Conservation (phyloP, 805 yeast genomes). For the Tetrapisispora pingtungensis region DNA sequence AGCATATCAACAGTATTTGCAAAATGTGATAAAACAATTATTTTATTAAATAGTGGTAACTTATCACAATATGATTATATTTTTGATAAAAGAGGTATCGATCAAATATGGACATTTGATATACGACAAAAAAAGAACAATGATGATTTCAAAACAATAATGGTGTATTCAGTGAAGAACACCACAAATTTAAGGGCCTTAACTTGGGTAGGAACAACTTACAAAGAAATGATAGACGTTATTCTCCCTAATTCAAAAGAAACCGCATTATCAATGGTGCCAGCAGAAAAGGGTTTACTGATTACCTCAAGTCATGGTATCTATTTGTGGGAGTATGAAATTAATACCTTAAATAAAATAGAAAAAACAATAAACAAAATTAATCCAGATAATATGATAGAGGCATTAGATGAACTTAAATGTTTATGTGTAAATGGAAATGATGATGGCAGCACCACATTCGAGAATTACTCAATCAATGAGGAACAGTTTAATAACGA, state of each 20-base stretch:
- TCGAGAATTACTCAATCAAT: too few relatives aligned
- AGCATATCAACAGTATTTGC: constrained; percentile 23
- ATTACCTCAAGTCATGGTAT: constrained; percentile 16
- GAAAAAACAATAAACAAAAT: constrained; percentile 14
- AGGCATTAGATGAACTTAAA: constrained; percentile 13
- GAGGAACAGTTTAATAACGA: too few relatives aligned
- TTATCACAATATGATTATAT: constrained; percentile 26
- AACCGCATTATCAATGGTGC: constrained; percentile 11
- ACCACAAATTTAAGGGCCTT: constrained; percentile 17
- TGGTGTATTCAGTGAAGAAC: constrained; percentile 13
- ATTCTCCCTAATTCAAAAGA: constrained; percentile 14
- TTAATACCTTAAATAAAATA: constrained; percentile 10
- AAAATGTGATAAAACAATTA: constrained; percentile 17
- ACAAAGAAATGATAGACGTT: constrained; percentile 19
- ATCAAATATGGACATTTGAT: constrained; percentile 19
- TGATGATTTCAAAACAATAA: constrained; percentile 10
- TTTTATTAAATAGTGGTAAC: constrained; percentile 23
- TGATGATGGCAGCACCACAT: too few relatives aligned
- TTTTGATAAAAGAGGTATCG: constrained; percentile 25
- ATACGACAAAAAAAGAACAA: constrained; percentile 1
- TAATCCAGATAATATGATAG: constrained; percentile 15
- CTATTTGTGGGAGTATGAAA: constrained; percentile 19
- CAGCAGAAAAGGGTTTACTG: constrained; percentile 12
- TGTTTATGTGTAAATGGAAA: background rate
- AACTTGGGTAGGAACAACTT: constrained; percentile 23